Evolutionary conservation across 202 grass and related monocot species (phyloP).

Genomic region (Digitaria exilis): DNA sequence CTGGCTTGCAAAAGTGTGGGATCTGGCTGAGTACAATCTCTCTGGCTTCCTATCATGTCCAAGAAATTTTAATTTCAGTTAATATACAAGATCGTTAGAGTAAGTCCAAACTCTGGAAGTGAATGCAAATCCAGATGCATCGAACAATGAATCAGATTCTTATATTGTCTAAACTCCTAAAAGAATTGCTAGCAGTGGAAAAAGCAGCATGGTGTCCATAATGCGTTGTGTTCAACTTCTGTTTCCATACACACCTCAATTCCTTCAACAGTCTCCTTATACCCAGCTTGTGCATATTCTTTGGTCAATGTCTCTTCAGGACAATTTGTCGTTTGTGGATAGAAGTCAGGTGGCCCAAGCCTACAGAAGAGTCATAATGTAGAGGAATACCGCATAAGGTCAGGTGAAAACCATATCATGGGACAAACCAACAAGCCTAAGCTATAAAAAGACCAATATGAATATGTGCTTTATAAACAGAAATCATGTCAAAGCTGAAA

Average conservation of each 20-base stretch:
- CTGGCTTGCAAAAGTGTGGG: slow-evolving; percentile 70
- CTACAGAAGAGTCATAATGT: slow-evolving; percentile 48
- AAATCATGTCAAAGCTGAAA: not conserved
- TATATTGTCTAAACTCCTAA: not conserved
- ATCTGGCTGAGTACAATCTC: slow-evolving; percentile 85
- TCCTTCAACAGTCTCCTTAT: slow-evolving; percentile 99
- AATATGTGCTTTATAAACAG: not conserved
- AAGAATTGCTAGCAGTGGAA: not conserved
- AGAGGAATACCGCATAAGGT: not conserved
- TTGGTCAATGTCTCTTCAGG: slow-evolving; percentile 96
- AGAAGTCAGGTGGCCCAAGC: slow-evolving; percentile 97
- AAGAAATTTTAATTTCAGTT: slow-evolving; percentile 31
- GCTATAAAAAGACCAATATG: not conserved
- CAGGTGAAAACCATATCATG: slow-evolving; percentile 22
- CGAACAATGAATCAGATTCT: slow-evolving; percentile 1
- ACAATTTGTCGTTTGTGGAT: slow-evolving; percentile 88
- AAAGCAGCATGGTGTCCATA: not conserved
- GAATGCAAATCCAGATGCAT: not conserved
- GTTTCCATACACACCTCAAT: slow-evolving; percentile 81
- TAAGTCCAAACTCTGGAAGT: not conserved
- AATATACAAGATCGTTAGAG: slow-evolving; percentile 21
- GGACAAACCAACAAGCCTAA: not conserved
- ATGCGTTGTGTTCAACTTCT: slow-evolving; percentile 21
- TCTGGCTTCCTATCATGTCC: slow-evolving; percentile 70
- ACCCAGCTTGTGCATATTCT: slow-evolving; percentile 93